Evolutionary conservation across 805 yeast species (phyloP), one percentile per base, ranked within the genome.

Genomic region (Candida boidinii): DNA sequence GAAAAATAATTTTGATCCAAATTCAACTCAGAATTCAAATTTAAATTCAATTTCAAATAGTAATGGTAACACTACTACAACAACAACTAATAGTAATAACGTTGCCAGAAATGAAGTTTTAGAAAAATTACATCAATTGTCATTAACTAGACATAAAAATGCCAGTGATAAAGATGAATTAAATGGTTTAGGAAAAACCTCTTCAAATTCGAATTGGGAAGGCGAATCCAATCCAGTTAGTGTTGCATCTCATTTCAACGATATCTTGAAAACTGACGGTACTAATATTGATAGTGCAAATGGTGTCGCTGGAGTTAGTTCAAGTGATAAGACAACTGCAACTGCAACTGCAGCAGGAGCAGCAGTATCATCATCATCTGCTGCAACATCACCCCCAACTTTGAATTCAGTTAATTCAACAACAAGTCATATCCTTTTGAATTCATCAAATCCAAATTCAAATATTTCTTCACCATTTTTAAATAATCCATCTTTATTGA

Each of bases 1-100:
- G n/a, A n/a, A n/a, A n/a, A n/a, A n/a, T n/a, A n/a, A n/a, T n/a
- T n/a, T n/a, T n/a, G n/a, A n/a, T n/a, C n/a, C n/a, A n/a, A n/a
- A n/a, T 2, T 41, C 58, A n/a, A 48, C 45, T 9, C 26, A 38
- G 28, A 38, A 39, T 26, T 24, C 35, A 4, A 33, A 39, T 7
- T 29, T 35, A 14, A 49, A 46, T 33, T 37, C 30, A 10, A 44
- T 46, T 11, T 29, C 40, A 26, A 35, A 37, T 21, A 35, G 35
- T 39, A 17, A 48, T 54, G 29, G 42, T 56, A 37, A 32, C 35
- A 15, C 24, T 10, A 10, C 19, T n/a, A 7, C 19, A 28, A 27
- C 29, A 24, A 11, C 29, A 28, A 18, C 17, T 30, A 15, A 23
- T 28, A 22, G 23, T 13, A 8, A 14, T 10, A 36, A 31, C 45